Conservation (phyloP, 768 basidiomycete genomes). For the Polyporus arcularius region DNA sequence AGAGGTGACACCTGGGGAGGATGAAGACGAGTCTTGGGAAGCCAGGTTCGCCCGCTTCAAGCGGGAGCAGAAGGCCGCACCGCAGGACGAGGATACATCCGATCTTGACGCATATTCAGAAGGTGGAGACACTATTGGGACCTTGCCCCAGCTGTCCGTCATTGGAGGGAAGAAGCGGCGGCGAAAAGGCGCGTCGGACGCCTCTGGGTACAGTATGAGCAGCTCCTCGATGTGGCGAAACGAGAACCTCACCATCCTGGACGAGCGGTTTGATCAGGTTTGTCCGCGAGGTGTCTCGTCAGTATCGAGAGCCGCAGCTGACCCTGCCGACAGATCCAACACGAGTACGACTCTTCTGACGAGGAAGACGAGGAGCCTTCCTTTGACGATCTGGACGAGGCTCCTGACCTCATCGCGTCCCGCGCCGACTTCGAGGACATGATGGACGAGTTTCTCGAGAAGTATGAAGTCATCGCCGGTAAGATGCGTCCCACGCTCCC, state of each 20-base stretch:
- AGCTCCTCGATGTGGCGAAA: constrained; percentile 95
- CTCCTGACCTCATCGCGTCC: constrained; percentile 75
- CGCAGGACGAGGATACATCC: constrained; percentile 28
- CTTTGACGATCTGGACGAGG: constrained; percentile 53
- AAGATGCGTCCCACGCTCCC: constrained; percentile 78
- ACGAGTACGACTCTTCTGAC: constrained; percentile 71
- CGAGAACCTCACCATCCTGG: constrained; percentile 82
- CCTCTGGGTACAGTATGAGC: constrained; percentile 96
- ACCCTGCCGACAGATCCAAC: constrained; percentile 57
- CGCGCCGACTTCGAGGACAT: constrained; percentile 89
- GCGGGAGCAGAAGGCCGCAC: constrained; percentile 39
- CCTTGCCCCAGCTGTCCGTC: constrained; percentile 75
- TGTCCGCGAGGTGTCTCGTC: constrained; percentile 21
- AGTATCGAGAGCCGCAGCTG: neutral
- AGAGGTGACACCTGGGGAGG: constrained; percentile 24
- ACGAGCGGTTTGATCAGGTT: constrained; percentile 94
- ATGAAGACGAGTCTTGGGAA: constrained; percentile 64
- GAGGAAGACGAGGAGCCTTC: constrained; percentile 41
- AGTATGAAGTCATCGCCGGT: constrained; percentile 88
- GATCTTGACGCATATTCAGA: constrained; percentile 63
- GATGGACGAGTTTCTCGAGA: constrained; percentile 91
- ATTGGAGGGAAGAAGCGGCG: constrained; percentile 74
- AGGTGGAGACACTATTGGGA: constrained; percentile 78
- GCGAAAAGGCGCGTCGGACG: constrained; percentile 75
- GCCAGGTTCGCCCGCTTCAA: constrained; percentile 83